Evolutionary conservation across 495 filamentous ascomycete genomes (phyloP), one percentile per base, ranked within the genome.

Genomic region (Cercophora samala): DNA sequence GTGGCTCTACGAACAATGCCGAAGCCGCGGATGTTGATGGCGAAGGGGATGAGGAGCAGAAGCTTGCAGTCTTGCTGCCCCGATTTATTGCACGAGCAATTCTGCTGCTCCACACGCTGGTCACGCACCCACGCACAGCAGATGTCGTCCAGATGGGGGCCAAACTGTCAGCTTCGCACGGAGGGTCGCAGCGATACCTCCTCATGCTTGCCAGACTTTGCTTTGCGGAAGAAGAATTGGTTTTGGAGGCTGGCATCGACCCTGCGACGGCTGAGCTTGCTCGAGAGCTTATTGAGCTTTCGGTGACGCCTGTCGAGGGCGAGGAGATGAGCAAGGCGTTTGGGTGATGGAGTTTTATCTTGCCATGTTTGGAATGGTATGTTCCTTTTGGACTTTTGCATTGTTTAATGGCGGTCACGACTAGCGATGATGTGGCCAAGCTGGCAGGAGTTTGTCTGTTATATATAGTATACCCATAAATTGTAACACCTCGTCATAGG

Each of bases 281-380:
- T 21, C 79, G 82, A 51, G 79, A 82, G 63, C 58, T 84, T 51
- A 68, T 84, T 1, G 80, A 83, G 72, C 55, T 82, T 62, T 79
- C 77, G 2, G 81, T 81, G 4, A 82, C 79, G 19, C 77, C 79
- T 0, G 80, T 82, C 25, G 79, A 81, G 29, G 79, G 76, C 4
- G 76, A 80, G 63, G 76, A 69, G 56, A 66, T 83, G 29, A 73
- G 76, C 9, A 73, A 75, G 54, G 72, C 79, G 32, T 82, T 83
- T 70, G 78, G 75, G 15, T 46, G 37, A 46, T 17, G 26, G 4
- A 8, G 4, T 29, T 0, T 29, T 8, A 8, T 29, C 4, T 29
- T 29, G 0, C 26, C 26, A 5, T 29, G 26, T 29, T 6, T 29
- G 26, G n/a, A n/a, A n/a, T 29, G 11, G 37, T 46, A 46, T 46